Base-by-base conservation (phyloP, 2,329 filamentous ascomycete genomes). In the Xylariaceae sp. region DNA sequence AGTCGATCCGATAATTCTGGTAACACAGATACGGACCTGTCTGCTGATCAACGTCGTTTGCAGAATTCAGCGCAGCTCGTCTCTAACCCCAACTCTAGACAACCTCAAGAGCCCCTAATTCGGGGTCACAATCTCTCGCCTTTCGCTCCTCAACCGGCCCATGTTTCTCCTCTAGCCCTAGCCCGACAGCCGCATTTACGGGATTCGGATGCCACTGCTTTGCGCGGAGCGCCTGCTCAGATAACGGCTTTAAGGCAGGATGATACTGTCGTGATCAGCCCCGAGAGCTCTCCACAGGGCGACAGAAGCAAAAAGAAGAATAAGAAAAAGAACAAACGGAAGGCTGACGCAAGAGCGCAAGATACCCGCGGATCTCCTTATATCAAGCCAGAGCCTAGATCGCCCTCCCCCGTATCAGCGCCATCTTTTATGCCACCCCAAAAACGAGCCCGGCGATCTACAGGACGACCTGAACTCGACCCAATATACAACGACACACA, bases 71-170 rank as follows among this genome's bases (percentile, higher is more conserved):
- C 68, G 45, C 68, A 67, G 63, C 71, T 67, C 60, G 67, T 70
- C 55, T 66, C 69, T 64, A 73, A 66, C 67, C 68, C 69, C 61
- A 67, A 65, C 66, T 70, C 67, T 66, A 74, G 64, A 59, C 70
- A 67, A 62, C 75, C 69, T 61, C 72, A 80, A 50, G 79, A 86
- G 58, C 83, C 84, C 50, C 74, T 91, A 55, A 77, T 91, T 63
- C 83, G 84, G 66, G 85, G 84, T 62, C 86, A 91, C 67, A 85
- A 91, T 64, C 81, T 85, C 49, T 85, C 84, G 37, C 87, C 86
- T 42, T 73, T 86, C 66, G 88, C 88, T 50, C 88, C 89, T 30
- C 88, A 89, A 65, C 87, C 89, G 51, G 84, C 85, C 47, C 86
- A 88, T 66, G 83, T 83, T 60, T 78, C 87, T 68, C 74, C 79